Conservation (phyloP, 192 early-diverging fungal species). For the Oehlia diaphana region DNA sequence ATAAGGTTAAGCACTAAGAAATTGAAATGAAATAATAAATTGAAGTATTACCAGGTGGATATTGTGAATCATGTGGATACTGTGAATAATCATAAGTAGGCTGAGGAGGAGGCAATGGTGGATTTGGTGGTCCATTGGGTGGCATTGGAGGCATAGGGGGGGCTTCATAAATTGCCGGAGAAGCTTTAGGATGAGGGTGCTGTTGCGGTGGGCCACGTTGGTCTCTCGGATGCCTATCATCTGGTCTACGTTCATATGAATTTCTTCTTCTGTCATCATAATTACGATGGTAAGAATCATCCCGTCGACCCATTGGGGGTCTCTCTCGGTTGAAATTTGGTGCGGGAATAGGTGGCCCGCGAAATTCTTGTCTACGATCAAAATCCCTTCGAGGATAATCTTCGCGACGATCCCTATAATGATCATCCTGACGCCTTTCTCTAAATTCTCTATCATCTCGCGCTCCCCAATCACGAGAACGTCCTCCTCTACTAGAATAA, state of each 20-base stretch:
- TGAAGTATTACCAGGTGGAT: constrained; percentile 7
- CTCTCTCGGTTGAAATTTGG: constrained; percentile 36
- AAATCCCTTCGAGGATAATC: constrained; percentile 42
- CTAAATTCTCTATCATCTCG: constrained; percentile 41
- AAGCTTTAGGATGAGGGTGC: constrained; percentile 35
- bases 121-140: constrained; percentile 31
- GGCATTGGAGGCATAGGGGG: constrained; percentile 31
- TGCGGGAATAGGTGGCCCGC: constrained; percentile 32
- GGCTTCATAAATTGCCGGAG: constrained; percentile 39
- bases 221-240: constrained; percentile 38
- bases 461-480: constrained; percentile 11
- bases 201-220: constrained; percentile 34
- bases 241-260: constrained; percentile 32
- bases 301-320: constrained; percentile 35
- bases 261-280: constrained; percentile 45
- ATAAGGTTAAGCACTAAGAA: background rate
- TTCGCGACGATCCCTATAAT: constrained; percentile 46
- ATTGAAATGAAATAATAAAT: background rate
- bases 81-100: constrained; percentile 35
- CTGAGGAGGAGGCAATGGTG: constrained; percentile 36
- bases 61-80: constrained; percentile 29
- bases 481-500: constrained; percentile 28
- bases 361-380: constrained; percentile 38
- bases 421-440: constrained; percentile 43
- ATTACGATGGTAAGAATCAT: constrained; percentile 34